Evolutionary conservation across 768 basidiomycete species (phyloP), one percentile per base, ranked within the genome.

Genomic region (Termitomyces sp.): DNA sequence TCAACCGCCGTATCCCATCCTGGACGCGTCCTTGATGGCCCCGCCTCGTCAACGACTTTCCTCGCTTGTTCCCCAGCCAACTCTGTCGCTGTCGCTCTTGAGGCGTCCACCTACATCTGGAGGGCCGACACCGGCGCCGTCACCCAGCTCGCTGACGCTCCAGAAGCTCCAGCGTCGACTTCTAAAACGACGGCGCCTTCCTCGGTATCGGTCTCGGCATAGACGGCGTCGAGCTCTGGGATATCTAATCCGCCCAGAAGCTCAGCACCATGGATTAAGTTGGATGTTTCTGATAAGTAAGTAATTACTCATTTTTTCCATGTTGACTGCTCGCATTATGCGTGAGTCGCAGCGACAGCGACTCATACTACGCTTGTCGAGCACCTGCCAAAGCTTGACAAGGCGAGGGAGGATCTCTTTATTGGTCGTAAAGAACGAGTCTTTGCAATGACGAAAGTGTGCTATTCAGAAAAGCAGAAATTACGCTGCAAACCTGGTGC

Each of bases 161-260:
- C 88, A 0, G 87, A 89, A 46, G 88, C 50, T 84, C 89, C 40
- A 82, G 85, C 26, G 82, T 93, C 55, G 87, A 89, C 63, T 93
- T 91, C 68, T 90, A 90, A 10, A 84, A 82, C 26, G 90, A 91
- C 65, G 90, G 90, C 3, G 80, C 83, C 10, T 96, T 89, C 74
- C 78, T 98, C 23, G 93, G 89, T 2, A 75, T 96, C 36, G 95
- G 93, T 0, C 74, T 87, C 35, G 88, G 91, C 5, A 82, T 78
- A 0, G 96, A 95, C 0, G 87, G 88, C 4, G 90, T 98, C 40
- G 94, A 97, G 74, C 82, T 98, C n/a, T 97, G 95, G 92, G 96
- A 98, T 67, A 84, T 89, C 3, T 88, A 93, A 66, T 75, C 82
- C 0, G 84, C 84, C 0, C 83, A 85, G 66, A 91, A 89, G 69